Conservation (phyloP, 2,329 filamentous ascomycete species). For the Diaporthe citrichinensis region DNA sequence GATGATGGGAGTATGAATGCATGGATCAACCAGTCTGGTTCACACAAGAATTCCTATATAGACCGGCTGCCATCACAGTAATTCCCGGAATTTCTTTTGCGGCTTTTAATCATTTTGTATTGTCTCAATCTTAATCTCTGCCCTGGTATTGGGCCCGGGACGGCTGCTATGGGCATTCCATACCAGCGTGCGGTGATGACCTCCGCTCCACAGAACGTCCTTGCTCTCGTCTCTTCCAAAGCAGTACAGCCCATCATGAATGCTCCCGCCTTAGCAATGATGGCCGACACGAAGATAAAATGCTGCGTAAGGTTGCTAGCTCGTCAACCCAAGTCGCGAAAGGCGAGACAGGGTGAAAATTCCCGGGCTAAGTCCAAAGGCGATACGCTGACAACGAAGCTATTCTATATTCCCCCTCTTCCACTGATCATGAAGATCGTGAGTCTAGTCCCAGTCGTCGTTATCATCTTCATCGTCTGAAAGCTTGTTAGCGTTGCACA, state of each 20-base stretch:
- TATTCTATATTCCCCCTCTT: not conserved
- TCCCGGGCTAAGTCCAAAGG: not conserved
- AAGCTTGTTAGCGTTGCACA: constrained; percentile 44
- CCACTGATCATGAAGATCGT: not conserved
- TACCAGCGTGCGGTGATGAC: not conserved
- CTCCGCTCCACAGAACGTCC: not conserved
- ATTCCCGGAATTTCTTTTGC: not conserved
- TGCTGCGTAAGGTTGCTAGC: constrained; percentile 27
- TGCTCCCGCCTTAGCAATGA: not conserved
- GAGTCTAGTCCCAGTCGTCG: constrained; percentile 73
- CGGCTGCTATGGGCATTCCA: constrained; percentile 3
- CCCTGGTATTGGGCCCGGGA: not conserved
- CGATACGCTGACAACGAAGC: not conserved
- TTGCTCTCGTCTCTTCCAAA: not conserved
- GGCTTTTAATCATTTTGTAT: constrained; percentile 28
- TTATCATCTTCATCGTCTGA: constrained; percentile 83
- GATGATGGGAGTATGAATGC: not conserved
- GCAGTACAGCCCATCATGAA: constrained; percentile 13
- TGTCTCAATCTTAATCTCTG: constrained; percentile 24
- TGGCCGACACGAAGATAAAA: constrained; percentile 24
- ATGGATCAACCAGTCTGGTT: constrained; percentile 7
- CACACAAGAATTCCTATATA: not conserved
- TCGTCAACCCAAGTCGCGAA: not conserved
- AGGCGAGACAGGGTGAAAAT: not conserved
- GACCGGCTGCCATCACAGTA: not conserved